Base-by-base conservation (phyloP, 805 yeast species). In the Ogataea nitratoaversa region DNA sequence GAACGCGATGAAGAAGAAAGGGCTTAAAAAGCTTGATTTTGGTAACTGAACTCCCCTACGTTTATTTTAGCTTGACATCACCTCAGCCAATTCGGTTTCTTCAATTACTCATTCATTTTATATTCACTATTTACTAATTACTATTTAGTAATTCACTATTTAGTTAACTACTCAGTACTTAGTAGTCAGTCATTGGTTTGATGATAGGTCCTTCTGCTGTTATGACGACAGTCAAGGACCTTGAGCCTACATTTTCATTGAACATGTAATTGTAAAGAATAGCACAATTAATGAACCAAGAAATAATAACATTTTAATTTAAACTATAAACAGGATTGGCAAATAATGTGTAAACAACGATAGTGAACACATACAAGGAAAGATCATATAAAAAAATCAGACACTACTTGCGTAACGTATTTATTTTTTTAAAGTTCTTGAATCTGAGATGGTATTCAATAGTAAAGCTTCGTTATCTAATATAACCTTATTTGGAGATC, bases 401-500 rank as follows among this genome's bases (percentile, higher is more conserved):
- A 3, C 18, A 19, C 13, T 17, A 31, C n/a, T 17, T 16, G 16
- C 38, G n/a, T n/a, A n/a, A n/a, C n/a, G n/a, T n/a, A n/a, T 14
- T 33, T 45, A 59, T 46, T 56, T 56, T 36, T 50, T 52, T 57
- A 66, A 51, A 28, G 44, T 42, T 72, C 96, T 80, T 30, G 82
- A 67, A 65, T 91, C 98, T 37, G 83, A 72, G 30, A 84, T 80
- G 8, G 96, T 91, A 67, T 91, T 87, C 63, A 93, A 77, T 65
- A 93, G 74, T 64, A 93, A 78, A 20, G 97, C 83, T 66, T 87
- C 95, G 63, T 86, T 90, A 61, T 91, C 96, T 59, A 93, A 76
- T 56, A 91, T 74, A 56, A 93, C 88, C 63, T 79, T 81, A 79
- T 93, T 93, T 54, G 97, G 96, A 43, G 96, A 87, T 54, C 70